Base-by-base conservation (phyloP, 1,284 basidiomycete species). In the Marasmius oreades region DNA sequence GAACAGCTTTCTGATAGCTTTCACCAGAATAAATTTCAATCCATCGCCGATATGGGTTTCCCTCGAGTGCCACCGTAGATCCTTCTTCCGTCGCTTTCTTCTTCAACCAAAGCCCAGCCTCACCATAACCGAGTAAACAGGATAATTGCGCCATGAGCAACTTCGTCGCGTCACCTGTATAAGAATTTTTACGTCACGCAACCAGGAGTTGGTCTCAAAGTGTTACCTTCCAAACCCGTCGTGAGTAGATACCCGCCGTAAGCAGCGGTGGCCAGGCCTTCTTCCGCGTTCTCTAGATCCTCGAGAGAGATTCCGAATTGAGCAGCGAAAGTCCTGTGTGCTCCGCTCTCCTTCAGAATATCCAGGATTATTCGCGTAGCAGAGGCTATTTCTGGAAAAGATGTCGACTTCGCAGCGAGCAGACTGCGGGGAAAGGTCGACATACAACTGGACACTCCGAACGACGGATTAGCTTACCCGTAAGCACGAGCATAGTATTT, bases 51-150 rank as follows among this genome's bases (percentile, higher is more conserved):
- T 95, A 95, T 6, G 82, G 81, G 65, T 95, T 95, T 1, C 78
- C 80, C 5, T 87, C 80, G 52, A 84, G 67, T 36, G 76, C 70
- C 1, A 88, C 82, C 77, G 84, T 82, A 43, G 34, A 39, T 10
- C 28, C 31, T 8, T 12, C 28, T 6, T 36, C 34, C 20, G 67
- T 63, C 0, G 85, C 77, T 59, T 87, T 78, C 51, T 75, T 80
- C 69, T 80, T 81, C 47, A 91, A 73, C 88, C 84, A 95, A 42
- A 92, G 73, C 0, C 94, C 95, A 0, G 96, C 92, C 69, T 97
- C 92, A n/a, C 93, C 95, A 66, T 98, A 98, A 0, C 95, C 95
- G 0, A 97, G 73, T 12, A 97, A 76, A 69, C 95, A 98, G 4
- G 92, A 88, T 16, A 89, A 84, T 1, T 95, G 81, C 0, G 92